Evolutionary conservation across 495 filamentous ascomycete species (phyloP).

Genomic region (Halenospora varia): DNA sequence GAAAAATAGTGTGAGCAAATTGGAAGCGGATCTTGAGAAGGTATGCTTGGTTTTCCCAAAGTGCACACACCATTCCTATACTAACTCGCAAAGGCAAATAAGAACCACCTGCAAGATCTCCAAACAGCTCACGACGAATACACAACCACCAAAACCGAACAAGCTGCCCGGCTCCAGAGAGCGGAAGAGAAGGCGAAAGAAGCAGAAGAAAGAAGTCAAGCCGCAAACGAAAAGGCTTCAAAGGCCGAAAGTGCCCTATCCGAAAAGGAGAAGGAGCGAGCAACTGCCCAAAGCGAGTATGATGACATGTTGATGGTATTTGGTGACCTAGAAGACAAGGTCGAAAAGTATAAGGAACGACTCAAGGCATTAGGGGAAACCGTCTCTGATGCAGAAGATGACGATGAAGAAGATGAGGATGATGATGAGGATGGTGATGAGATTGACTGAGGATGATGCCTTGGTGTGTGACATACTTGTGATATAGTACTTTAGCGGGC

Average conservation of each 20-base stretch:
- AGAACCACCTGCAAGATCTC: constrained; percentile 51
- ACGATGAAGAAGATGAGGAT: constrained; percentile 60
- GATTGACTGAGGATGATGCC: background rate
- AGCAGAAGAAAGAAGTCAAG: constrained; percentile 26
- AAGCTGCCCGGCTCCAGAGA: constrained; percentile 36
- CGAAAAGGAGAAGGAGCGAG: constrained; percentile 61
- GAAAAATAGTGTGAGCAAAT: constrained; percentile 7
- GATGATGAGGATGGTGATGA: constrained; percentile 46
- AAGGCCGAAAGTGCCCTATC: constrained; percentile 32
- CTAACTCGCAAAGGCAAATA: too few species aligned
- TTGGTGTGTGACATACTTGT: background rate
- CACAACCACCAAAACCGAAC: constrained; percentile 40
- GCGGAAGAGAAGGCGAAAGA: constrained; percentile 26
- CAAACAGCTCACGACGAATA: constrained; percentile 54
- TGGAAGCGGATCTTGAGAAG: constrained; percentile 24
- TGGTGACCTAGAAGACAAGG: constrained; percentile 85
- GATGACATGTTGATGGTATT: constrained; percentile 87
- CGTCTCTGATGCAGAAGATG: constrained; percentile 77
- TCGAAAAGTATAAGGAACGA: constrained; percentile 70
- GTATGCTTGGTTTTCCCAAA: too few species aligned
- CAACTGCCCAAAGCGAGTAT: constrained; percentile 62
- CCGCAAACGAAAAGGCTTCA: constrained; percentile 21
- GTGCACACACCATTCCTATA: too few species aligned
- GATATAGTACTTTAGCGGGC: background rate
- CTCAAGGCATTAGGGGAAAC: constrained; percentile 68